These are phyloP conservation scores for Arxiozyma heterogenica DNA, from an alignment of 1,139 yeast species.

Conservation along the genomic window DNA sequence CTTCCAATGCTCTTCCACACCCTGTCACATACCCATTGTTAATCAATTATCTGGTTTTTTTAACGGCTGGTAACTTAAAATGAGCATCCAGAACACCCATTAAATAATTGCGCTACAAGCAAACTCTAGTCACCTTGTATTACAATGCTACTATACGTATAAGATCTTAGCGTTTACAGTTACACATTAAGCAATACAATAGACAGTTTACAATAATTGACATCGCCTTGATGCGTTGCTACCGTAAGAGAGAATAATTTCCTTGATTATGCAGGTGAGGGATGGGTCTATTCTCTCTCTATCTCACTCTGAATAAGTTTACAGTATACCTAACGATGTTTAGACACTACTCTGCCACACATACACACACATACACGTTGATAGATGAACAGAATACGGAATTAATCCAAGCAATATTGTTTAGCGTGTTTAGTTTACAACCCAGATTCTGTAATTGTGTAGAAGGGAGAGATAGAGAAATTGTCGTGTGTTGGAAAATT, in stretches of 20 bases:
- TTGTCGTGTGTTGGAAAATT: no score
- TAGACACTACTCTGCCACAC: neutral
- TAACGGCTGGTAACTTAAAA: neutral
- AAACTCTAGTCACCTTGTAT: neutral
- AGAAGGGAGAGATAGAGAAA: no score
- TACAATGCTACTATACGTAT: neutral
- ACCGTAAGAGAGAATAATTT: neutral
- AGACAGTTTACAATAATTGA: neutral
- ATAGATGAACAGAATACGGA: neutral
- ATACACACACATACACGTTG: neutral
- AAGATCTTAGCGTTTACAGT: neutral
- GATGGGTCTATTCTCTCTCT: neutral
- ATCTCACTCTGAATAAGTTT: no score
- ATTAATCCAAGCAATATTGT: neutral
- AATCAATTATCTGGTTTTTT: conserved; percentile 7
- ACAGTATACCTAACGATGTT: neutral
- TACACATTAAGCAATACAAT: neutral
- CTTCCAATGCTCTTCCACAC: neutral
- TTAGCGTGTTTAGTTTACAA: neutral
- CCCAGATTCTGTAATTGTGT: neutral
- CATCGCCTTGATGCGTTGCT: neutral
- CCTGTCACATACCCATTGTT: conserved; percentile 5
- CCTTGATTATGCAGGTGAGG: neutral
- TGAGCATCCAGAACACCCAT: neutral
- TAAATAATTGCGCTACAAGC: neutral